Conservation (phyloP, 257 asterid species). For the Voacanga thouarsii region DNA sequence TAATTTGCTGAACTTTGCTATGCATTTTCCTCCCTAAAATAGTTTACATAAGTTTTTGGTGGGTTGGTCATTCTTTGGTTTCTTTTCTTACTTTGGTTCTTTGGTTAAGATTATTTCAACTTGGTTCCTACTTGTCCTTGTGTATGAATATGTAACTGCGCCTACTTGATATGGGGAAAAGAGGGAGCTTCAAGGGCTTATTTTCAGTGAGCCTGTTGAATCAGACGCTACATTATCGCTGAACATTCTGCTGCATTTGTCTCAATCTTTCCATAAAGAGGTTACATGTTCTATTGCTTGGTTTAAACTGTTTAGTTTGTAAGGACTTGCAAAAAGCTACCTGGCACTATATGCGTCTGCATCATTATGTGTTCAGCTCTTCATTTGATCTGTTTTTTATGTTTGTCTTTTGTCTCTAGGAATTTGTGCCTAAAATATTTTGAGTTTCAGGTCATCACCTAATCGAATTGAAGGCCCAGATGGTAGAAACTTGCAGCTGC, state of each 20-base stretch:
- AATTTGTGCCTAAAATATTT: conserved; percentile 22
- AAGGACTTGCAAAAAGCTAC: not conserved
- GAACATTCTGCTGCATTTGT: not conserved
- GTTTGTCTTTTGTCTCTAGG: not conserved
- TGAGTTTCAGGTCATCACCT: conserved; percentile 73
- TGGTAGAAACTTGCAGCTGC: conserved; percentile 91
- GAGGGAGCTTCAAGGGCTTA: not conserved
- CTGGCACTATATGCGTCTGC: not conserved
- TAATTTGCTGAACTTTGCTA: not conserved
- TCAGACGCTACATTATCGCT: not conserved
- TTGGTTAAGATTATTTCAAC: not conserved
- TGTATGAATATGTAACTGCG: not conserved
- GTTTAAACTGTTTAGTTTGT: not conserved
- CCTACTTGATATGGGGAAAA: not conserved
- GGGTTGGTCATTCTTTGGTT: not conserved
- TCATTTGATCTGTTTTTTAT: not conserved
- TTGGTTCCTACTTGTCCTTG: not conserved
- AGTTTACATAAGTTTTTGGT: not conserved
- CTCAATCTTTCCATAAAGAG: not conserved
- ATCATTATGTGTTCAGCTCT: not conserved
- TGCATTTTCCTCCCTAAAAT: not conserved
- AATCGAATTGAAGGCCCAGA: conserved; percentile 85
- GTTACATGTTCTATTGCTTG: not conserved
- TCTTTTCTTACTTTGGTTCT: not conserved
- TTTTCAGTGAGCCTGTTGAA: not conserved